Base-by-base conservation (phyloP, 1,139 yeast species). In the Suhomyces kunorum region DNA sequence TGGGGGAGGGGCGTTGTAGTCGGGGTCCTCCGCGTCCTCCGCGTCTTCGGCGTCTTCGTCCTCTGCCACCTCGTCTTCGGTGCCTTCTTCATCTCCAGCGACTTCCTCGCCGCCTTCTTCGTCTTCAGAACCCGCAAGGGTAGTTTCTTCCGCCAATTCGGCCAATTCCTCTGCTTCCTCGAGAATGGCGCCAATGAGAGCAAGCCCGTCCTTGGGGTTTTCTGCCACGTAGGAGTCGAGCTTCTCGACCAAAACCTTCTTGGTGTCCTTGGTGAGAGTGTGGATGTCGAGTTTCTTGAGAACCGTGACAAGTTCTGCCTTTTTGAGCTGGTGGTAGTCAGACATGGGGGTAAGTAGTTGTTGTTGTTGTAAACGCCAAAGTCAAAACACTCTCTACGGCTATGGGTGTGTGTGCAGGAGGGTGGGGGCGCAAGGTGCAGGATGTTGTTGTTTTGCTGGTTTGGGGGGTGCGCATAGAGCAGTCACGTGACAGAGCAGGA, bases 211-310 rank as follows among this genome's bases (percentile, higher is more conserved):
- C 12, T 63, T 58, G 30, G 71, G 75, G 45, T 65, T 64, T 37
- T 64, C 51, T 44, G 59, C 58, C 56, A 66, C 49, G 56, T 60
- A 68, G 17, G 53, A 56, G 32, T 70, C 73, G 38, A 75, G 63
- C 51, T 68, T 71, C 27, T 69, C 71, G 27, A 71, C 55, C 54
- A 72, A 67, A 34, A 64, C 59, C 53, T 63, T 68, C 54, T 72
- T 72, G 40, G 75, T 71, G 50, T 69, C 75, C 49, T 71, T 72
- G 34, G 66, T 47, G 39, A 58, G 55, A 29, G 64, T 61, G 37
- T 59, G 56, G 39, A 70, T 50, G 17, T 66, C 74, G 28, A 68
- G 63, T 45, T 63, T 64, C 38, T 56, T 63, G 48, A 67, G 66
- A 28, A 63, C 66, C 32, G 53, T 54, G 48, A 63, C 52, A 45